Percentiles rank a stretch among this genome's conserved stretches.
These are phyloP conservation scores for Scedosporium dehoogii DNA, from an alignment of 2,329 filamentous ascomycete genomes.

Conservation along the genomic window DNA sequence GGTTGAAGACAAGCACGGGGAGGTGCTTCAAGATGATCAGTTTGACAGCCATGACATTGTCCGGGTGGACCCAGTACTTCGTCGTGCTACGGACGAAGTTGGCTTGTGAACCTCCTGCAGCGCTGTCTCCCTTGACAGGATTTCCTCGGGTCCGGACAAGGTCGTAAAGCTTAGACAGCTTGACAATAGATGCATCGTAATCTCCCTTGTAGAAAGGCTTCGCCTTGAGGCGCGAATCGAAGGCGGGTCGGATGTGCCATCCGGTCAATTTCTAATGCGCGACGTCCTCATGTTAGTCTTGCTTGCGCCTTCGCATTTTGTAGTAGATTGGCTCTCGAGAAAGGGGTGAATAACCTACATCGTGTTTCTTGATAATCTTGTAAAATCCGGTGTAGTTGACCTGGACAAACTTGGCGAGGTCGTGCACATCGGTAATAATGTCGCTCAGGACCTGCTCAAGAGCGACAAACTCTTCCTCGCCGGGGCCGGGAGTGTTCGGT, in stretches of 20 bases:
- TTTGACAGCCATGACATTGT: constrained; percentile 97
- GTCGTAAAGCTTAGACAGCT: constrained; percentile 91
- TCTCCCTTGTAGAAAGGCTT: constrained; percentile 99
- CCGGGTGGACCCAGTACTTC: constrained; percentile 98
- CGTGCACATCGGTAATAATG: constrained; percentile 96
- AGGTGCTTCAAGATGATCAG: constrained; percentile 96
- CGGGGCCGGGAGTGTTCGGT: constrained; percentile 44
- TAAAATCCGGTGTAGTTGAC: constrained; percentile 98
- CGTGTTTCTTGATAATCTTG: constrained; percentile 99
- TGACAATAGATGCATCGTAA: constrained; percentile 91
- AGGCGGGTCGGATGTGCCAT: constrained; percentile 92
- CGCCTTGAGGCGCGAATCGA: constrained; percentile 84
- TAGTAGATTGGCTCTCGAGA: neutral
- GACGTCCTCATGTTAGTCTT: constrained; percentile 12
- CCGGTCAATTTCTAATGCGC: constrained; percentile 73
- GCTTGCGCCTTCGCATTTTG: constrained; percentile 1
- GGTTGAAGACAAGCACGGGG: constrained; percentile 93
- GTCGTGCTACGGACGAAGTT: constrained; percentile 96
- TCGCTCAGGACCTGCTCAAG: constrained; percentile 93
- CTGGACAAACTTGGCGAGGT: constrained; percentile 95
- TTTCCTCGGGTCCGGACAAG: constrained; percentile 87
- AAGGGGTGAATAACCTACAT: constrained; percentile 44
- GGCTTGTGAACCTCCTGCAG: constrained; percentile 84
- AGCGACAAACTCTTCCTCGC: constrained; percentile 87
- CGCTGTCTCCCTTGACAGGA: constrained; percentile 81